phyloP scores from a whole-genome alignment of 2,329 filamentous ascomycete species.

The Aspergillus costaricaensis region DNA sequence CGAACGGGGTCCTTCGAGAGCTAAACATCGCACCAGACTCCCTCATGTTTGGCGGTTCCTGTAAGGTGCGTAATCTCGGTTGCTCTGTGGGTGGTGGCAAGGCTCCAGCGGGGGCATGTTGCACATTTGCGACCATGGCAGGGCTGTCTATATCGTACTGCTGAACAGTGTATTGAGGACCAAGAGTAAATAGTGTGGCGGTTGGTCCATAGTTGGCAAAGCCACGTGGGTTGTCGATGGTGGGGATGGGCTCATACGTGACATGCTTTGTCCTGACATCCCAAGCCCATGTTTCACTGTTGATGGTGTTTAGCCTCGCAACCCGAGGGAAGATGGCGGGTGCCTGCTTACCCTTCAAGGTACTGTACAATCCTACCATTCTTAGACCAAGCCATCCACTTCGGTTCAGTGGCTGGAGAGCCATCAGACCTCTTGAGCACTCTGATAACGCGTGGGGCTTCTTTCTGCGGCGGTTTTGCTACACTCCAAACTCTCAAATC shows the following conservation, averaged over 20 bases:
- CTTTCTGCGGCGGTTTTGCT: constrained; percentile 71
- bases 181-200: constrained; percentile 88
- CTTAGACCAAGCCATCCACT: constrained; percentile 99
- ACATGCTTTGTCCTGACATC: constrained; percentile 98
- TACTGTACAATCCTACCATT: constrained; percentile 94
- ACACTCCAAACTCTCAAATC: constrained; percentile 97
- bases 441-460: constrained; percentile 84
- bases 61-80: constrained; percentile 33
- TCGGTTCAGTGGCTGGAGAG: constrained; percentile 70
- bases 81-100: constrained; percentile 83
- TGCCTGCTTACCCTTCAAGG: constrained; percentile 73
- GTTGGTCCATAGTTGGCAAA: constrained; percentile 87
- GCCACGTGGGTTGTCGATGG: constrained; percentile 75
- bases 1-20: constrained; percentile 71
- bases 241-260: constrained; percentile 84
- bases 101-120: constrained; percentile 76
- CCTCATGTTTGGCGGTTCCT: constrained; percentile 58
- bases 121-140: constrained; percentile 80
- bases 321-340: not conserved
- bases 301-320: not conserved
- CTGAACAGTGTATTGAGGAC: constrained; percentile 83
- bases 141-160: constrained; percentile 92
- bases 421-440: constrained; percentile 76
- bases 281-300: constrained; percentile 87
- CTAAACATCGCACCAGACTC: constrained; percentile 75